These are phyloP conservation scores for Barnettozyma californica DNA, from an alignment of 805 yeast genomes.

Conservation along the genomic window DNA sequence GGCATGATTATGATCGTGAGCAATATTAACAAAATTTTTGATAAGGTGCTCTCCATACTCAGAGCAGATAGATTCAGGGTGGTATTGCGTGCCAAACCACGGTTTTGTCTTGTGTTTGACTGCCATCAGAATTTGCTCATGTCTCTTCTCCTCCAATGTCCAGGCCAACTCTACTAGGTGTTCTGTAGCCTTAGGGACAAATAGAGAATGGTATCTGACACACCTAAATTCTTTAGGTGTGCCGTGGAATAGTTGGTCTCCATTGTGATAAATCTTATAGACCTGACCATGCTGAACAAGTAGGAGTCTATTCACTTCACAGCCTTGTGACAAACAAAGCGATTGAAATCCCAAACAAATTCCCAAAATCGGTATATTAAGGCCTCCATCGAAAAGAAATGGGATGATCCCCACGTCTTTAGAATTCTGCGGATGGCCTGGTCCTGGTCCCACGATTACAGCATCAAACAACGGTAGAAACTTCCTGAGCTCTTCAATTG, in stretches of 20 bases:
- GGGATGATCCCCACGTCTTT: conserved; percentile 72
- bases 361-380: conserved; percentile 68
- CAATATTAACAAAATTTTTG: conserved; percentile 43
- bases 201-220: conserved; percentile 87
- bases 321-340: conserved; percentile 60
- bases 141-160: conserved; percentile 32
- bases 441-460: conserved; percentile 93
- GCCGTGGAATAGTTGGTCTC: conserved; percentile 35
- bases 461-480: conserved; percentile 59
- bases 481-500: conserved; percentile 32
- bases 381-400: conserved; percentile 38
- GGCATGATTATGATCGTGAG: conserved; percentile 22
- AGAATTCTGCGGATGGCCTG: conserved; percentile 73
- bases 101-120: conserved; percentile 57
- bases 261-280: conserved; percentile 32
- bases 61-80: conserved; percentile 93
- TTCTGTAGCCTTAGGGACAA: conserved; percentile 32
- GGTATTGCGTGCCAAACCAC: conserved; percentile 92
- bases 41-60: conserved; percentile 55
- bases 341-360: conserved; percentile 93
- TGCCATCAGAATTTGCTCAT: conserved; percentile 65
- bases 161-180: conserved; percentile 55
- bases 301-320: conserved; percentile 43
- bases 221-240: conserved; percentile 47
- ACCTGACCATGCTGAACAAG: conserved; percentile 84